Base-by-base conservation (phyloP, 192 early-diverging fungal genomes). In the Backusella psychrophila region DNA sequence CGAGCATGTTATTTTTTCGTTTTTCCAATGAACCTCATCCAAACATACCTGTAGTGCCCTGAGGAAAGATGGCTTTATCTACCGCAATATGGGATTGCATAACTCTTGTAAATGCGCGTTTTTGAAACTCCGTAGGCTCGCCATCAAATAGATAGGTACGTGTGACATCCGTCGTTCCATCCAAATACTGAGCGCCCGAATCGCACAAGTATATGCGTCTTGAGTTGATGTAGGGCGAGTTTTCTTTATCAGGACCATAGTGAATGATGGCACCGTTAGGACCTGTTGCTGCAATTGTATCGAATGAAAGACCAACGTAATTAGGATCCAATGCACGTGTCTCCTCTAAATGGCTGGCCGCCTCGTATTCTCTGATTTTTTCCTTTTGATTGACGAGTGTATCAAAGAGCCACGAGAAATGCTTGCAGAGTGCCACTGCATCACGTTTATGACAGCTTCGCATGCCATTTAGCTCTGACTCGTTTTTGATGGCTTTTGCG, bases 191-290 rank as follows among this genome's bases (percentile, higher is more conserved):
- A 56, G 90, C 97, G 56, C 97, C 97, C 70, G 95, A 96, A 85
- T 99, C 97, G 81, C 94, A 95, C 34, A 99, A 87, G 71, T 98
- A 99, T 77, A 98, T 87, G 72, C 90, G 78, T 75, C 86, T 82
- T 6, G 87, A 75, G 73, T 91, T 85, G 70, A 99, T 91, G 14
- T 86, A 77, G 11, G 91, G 89, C 53, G 94, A 95, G 19, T 85
- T 85, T 23, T 87, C 92, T 73, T 85, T 87, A 70, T 91, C 86
- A 33, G 97, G 96, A 75, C 89, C 90, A 86, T 99, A 99, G 81
- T 99, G 97, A 78, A 99, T 98, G 81, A 99, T 96, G 49, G 95
- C 92, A 6, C 95, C 97, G 78, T 98, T 98, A 23, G 96, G 85
- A 1, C 97, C 97, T 7, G 95, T 94, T 11, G 93, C 89, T 7